Evolutionary conservation across 257 asterid species (phyloP), one percentile per base, ranked within the genome.

Genomic region (Petunia secreta): DNA sequence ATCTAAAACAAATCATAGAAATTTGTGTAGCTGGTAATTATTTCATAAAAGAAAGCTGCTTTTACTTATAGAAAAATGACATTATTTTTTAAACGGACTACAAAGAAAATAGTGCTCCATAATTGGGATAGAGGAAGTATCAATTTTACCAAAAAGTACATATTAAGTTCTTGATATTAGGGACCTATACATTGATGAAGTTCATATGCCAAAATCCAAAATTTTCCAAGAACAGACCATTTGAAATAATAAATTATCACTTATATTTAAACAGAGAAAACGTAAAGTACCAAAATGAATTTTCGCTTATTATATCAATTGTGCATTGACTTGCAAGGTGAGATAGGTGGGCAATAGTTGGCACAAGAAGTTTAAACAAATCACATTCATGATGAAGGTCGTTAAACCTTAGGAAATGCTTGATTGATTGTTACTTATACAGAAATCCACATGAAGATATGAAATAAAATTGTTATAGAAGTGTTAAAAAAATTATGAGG

Each of bases 251-350:
- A 46, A 4, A 68, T 4, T 2, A 52, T 8, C 58, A 46, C 76
- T 44, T 9, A 4, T 9, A 4, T 48, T 36, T 65, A 65, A 65
- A 39, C 5, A 2, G 68, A 7, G 2, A 43, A n/a, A 8, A 7
- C 41, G 39, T 14, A 43, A 1, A 41, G 15, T 15, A 6, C 2
- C 43, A 3, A 68, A 44, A 66, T 66, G 14, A 67, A 8, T n/a
- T 67, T 41, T 38, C 8, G 37, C 34, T 58, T n/a, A 8, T 52
- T 52, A 50, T 9, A 52, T 8, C n/a, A 43, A 6, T 41, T 39
- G 46, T 71, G 62, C 77, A 71, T 71, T 71, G 77, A 48, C 77
- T 71, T 64, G 13, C 11, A 71, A 52, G 77, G 41, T 71, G 77
- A 71, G 48, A 11, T 52, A 11, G 54, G 77, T 11, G 44, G 44